These are phyloP conservation scores for Oryza glaberrima DNA, from an alignment of 176 grass and related monocot species.

Conservation along the genomic window DNA sequence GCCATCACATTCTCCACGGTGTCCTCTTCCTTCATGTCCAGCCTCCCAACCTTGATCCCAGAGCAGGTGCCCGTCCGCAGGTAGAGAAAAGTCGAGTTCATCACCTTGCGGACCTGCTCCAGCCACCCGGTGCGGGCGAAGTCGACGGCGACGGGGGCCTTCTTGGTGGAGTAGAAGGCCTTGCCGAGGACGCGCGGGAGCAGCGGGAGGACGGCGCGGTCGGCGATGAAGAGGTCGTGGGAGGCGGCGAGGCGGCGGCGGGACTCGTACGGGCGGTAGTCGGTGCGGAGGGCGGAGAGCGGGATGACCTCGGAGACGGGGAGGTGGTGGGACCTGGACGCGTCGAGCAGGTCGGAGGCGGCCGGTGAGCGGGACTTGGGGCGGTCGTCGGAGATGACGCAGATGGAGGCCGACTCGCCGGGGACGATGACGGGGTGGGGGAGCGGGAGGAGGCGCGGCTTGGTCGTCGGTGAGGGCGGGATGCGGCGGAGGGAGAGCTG, in stretches of 20 bases:
- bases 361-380: constrained; percentile 36
- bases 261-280: constrained; percentile 76
- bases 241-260: constrained; percentile 72
- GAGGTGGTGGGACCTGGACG: constrained; percentile 52
- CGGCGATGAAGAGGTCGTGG: constrained; percentile 86
- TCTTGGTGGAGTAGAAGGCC: constrained; percentile 79
- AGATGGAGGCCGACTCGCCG: constrained; percentile 48
- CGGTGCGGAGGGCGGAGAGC: constrained; percentile 67
- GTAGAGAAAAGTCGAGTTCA: constrained; percentile 69
- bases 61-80: constrained; percentile 63
- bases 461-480: constrained; percentile 40
- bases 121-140: constrained; percentile 75
- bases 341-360: constrained; percentile 47
- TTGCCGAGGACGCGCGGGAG: constrained; percentile 85
- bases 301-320: constrained; percentile 65
- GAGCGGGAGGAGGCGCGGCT: constrained; percentile 54
- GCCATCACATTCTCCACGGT: constrained; percentile 71
- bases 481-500: constrained; percentile 58
- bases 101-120: constrained; percentile 64
- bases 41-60: constrained; percentile 71
- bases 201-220: constrained; percentile 76
- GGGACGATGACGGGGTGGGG: constrained; percentile 53
- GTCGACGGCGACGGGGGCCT: constrained; percentile 59
- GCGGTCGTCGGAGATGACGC: constrained; percentile 72
- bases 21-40: constrained; percentile 72